Conservation (phyloP, 1,284 basidiomycete genomes). For the Cutaneotrichosporon daszewskae region DNA sequence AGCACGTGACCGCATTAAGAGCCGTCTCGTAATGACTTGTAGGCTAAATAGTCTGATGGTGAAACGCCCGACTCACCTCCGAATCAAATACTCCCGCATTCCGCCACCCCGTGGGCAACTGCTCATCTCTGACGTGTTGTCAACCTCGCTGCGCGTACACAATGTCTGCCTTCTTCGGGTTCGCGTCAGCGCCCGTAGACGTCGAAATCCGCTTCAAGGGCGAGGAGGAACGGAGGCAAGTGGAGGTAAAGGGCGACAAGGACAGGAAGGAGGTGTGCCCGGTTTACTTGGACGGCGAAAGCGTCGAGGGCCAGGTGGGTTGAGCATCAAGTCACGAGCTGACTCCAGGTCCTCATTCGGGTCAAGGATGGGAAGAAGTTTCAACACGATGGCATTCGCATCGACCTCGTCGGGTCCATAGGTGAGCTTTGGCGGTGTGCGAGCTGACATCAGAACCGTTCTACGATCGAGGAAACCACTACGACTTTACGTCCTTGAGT, state of each 20-base stretch:
- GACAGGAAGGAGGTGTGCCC: slow-evolving; percentile 77
- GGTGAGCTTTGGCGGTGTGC: slow-evolving; percentile 55
- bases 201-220: slow-evolving; percentile 81
- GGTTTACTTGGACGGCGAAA: slow-evolving; percentile 93
- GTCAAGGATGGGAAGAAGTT: slow-evolving; percentile 93
- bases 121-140: too few relatives aligned
- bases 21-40: too few relatives aligned
- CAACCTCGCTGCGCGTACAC: background rate
- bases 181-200: slow-evolving; percentile 75
- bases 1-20: too few relatives aligned
- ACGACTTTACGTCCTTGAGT: slow-evolving; percentile 91
- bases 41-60: too few relatives aligned
- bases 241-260: slow-evolving; percentile 62
- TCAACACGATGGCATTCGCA: slow-evolving; percentile 93
- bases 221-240: slow-evolving; percentile 76
- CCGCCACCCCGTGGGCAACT: too few relatives aligned
- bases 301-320: slow-evolving; percentile 74
- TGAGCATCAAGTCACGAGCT: background rate
- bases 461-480: slow-evolving; percentile 79
- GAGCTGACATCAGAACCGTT: slow-evolving; percentile 65
- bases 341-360: slow-evolving; percentile 68
- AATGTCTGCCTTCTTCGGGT: slow-evolving; percentile 66
- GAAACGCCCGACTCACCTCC: too few relatives aligned
- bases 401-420: slow-evolving; percentile 95
- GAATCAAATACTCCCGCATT: too few relatives aligned